Conservation (phyloP, 768 basidiomycete genomes). For the Suillus alpinus region DNA sequence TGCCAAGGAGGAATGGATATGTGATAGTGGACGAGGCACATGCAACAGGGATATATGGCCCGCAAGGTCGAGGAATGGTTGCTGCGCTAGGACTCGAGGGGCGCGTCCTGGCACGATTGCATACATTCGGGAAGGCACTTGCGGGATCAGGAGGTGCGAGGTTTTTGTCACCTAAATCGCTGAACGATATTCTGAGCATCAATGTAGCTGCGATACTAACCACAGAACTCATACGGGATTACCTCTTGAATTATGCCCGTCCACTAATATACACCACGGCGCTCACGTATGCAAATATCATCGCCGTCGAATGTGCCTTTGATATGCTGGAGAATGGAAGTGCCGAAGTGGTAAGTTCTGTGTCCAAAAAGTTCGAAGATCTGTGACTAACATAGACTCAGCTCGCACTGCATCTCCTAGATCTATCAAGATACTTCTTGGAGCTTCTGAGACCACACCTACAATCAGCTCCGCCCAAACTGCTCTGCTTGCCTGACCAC, state of each 20-base stretch:
- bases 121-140: constrained; percentile 93
- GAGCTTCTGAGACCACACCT: constrained; percentile 30
- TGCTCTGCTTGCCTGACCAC: constrained; percentile 26
- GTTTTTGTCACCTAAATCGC: neutral
- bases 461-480: constrained; percentile 22
- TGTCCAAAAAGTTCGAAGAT: constrained; percentile 3
- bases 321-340: constrained; percentile 73
- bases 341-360: constrained; percentile 43
- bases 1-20: constrained; percentile 64
- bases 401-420: constrained; percentile 24
- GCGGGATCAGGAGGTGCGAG: constrained; percentile 80
- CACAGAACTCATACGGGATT: constrained; percentile 69
- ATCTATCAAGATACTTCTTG: constrained; percentile 30
- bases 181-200: neutral
- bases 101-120: constrained; percentile 72
- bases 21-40: constrained; percentile 93
- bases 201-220: constrained; percentile 72
- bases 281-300: constrained; percentile 69
- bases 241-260: constrained; percentile 89
- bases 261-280: constrained; percentile 91
- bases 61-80: constrained; percentile 72
- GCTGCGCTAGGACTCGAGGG: constrained; percentile 65
- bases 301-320: constrained; percentile 75
- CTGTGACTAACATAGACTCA: constrained; percentile 32
- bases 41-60: constrained; percentile 86